These are phyloP conservation scores for Triticum aestivum DNA, from an alignment of 176 grass and related monocot genomes.

Conservation along the genomic window DNA sequence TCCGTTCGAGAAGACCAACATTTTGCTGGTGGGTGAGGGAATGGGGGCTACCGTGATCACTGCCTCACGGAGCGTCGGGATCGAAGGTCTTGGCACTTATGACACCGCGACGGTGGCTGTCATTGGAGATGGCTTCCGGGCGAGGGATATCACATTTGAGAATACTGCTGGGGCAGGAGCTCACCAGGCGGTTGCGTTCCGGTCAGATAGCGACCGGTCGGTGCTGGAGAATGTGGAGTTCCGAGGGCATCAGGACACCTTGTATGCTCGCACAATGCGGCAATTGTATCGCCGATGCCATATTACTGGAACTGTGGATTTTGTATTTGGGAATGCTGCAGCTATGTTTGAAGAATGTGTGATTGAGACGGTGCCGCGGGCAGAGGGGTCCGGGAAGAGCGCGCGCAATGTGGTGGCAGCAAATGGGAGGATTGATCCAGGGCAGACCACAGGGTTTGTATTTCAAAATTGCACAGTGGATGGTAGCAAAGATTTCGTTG, in stretches of 20 bases:
- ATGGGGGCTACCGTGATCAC: conserved; percentile 67
- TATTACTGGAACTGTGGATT: conserved; percentile 69
- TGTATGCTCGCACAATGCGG: conserved; percentile 74
- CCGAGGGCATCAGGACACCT: conserved; percentile 73
- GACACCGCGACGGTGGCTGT: conserved; percentile 51
- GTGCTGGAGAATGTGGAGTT: conserved; percentile 77
- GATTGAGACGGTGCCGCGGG: conserved; percentile 53
- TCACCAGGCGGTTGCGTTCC: conserved; percentile 73
- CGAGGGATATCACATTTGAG: conserved; percentile 66
- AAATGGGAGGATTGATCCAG: conserved; percentile 71
- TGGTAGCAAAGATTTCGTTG: conserved; percentile 51
- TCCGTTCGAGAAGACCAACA: conserved; percentile 62
- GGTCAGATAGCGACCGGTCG: conserved; percentile 74
- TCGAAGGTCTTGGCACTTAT: conserved; percentile 49
- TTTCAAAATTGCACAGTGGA: conserved; percentile 64
- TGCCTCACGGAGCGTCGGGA: conserved; percentile 38
- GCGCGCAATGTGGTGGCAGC: conserved; percentile 68
- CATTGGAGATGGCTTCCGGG: conserved; percentile 63
- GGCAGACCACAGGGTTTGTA: conserved; percentile 80
- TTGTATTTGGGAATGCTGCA: conserved; percentile 80
- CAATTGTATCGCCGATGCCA: conserved; percentile 68
- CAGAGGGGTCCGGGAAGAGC: conserved; percentile 51
- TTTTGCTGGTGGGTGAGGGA: conserved; percentile 59
- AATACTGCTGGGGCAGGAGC: conserved; percentile 61
- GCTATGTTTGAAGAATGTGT: conserved; percentile 66